Base-by-base conservation (phyloP, 495 filamentous ascomycete genomes). In the Penicillium parvum region DNA sequence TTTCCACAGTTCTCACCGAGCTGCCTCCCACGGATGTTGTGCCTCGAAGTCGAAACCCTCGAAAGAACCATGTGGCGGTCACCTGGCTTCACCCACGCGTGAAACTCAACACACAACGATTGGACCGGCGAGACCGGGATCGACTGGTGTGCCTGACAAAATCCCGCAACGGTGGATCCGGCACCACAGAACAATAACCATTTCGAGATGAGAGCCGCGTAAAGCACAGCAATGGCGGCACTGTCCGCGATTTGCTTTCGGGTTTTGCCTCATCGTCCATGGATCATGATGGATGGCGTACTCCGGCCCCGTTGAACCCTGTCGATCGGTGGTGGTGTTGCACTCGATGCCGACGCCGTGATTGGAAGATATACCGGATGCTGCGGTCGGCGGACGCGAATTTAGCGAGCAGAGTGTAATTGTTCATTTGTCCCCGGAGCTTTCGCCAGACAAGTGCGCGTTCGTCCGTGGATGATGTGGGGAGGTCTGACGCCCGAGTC, bases 221-320 rank as follows among this genome's bases (percentile, higher is more conserved):
- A n/a, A n/a, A n/a, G n/a, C n/a, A n/a, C n/a, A n/a, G n/a, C n/a
- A n/a, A n/a, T n/a, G n/a, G n/a, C 51, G 38, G 46, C 35, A 42
- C 37, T 11, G 43, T 38, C 47, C 37, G 45, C 37, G 45, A 45
- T 49, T 49, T 33, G 32, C 18, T n/a, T 42, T 47, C 21, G 46
- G 53, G 39, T 18, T 44, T 45, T 19, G 40, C 49, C 47, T 50
- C 43, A 28, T 19, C 16, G 11, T 19, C 18, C 4, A 19, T 32
- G 40, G 42, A 40, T 26, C 55, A 42, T n/a, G n/a, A 22, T 53
- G 53, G 56, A 49, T 48, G 39, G 50, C 32, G 36, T 39, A 22
- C 40, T 50, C 42, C 32, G 46, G 53, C 50, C 45, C 53, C 53
- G 48, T 57, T 50, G 28, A 56, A 58, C 57, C 54, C 54, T 60